phyloP scores from a whole-genome alignment of 2,329 filamentous ascomycete species.

The Neonectria sp. region DNA sequence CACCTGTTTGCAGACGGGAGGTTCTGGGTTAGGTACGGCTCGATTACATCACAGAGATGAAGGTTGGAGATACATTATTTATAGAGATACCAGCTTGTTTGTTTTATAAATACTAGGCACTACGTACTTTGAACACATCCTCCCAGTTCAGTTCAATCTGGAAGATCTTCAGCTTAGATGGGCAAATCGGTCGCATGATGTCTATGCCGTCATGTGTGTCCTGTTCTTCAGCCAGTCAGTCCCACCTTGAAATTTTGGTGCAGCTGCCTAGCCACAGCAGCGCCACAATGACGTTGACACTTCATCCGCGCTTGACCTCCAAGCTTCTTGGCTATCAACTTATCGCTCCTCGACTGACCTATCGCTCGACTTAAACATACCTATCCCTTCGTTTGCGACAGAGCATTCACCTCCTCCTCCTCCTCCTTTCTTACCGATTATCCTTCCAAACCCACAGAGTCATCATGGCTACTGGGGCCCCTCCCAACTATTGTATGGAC shows the following conservation, averaged over 20 bases:
- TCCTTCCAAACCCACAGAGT: slow-evolving; percentile 1
- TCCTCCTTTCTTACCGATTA: slow-evolving; percentile 3
- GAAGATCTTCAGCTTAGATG: neutral
- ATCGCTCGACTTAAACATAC: slow-evolving; percentile 18
- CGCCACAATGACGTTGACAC: slow-evolving; percentile 62
- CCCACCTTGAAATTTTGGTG: slow-evolving; percentile 6
- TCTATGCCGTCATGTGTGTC: slow-evolving; percentile 5
- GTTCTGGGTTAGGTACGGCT: neutral
- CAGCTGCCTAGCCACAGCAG: slow-evolving; percentile 47
- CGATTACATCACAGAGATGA: neutral
- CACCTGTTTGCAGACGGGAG: neutral
- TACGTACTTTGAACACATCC: neutral
- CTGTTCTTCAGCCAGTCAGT: neutral
- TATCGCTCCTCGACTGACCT: slow-evolving; percentile 22
- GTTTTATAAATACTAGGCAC: neutral
- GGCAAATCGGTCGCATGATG: neutral
- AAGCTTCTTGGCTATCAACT: slow-evolving; percentile 23
- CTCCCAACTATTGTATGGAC: slow-evolving; percentile 72
- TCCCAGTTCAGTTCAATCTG: neutral
- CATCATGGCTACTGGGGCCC: slow-evolving; percentile 57
- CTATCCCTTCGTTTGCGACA: slow-evolving; percentile 14
- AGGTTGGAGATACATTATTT: neutral
- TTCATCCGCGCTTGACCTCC: slow-evolving; percentile 29
- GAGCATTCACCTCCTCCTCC: neutral
- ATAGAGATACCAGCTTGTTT: neutral